Percentiles rank a stretch among this genome's conserved stretches.
These are phyloP conservation scores for Panicum virgatum DNA, from an alignment of 202 grass and related monocot genomes.

Conservation along the genomic window DNA sequence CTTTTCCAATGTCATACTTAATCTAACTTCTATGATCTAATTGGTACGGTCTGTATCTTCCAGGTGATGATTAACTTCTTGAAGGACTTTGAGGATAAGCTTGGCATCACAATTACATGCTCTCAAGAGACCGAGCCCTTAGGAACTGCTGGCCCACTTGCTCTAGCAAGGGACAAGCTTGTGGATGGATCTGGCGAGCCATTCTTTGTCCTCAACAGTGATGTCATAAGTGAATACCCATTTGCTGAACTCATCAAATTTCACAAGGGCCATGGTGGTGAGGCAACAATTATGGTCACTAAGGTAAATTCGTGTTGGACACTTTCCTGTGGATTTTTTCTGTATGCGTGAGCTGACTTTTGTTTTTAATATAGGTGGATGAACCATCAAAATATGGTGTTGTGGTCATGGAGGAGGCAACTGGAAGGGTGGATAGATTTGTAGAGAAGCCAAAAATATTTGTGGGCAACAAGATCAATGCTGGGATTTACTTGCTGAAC, in stretches of 20 bases:
- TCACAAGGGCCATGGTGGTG: constrained; percentile 60
- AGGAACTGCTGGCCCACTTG: constrained; percentile 77
- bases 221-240: constrained; percentile 82
- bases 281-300: constrained; percentile 86
- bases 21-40: constrained; percentile 13
- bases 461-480: constrained; percentile 85
- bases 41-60: constrained; percentile 14
- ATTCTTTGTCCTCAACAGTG: constrained; percentile 83
- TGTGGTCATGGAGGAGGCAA: constrained; percentile 68
- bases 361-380: constrained; percentile 55
- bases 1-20: background rate
- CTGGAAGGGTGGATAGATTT: constrained; percentile 68
- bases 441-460: constrained; percentile 82
- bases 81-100: constrained; percentile 83
- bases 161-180: constrained; percentile 82
- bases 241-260: constrained; percentile 72
- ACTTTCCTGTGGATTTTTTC: constrained; percentile 8
- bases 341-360: background rate
- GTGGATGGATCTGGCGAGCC: constrained; percentile 67
- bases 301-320: constrained; percentile 54
- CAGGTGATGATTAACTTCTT: constrained; percentile 82
- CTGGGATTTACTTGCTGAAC: constrained; percentile 81
- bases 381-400: constrained; percentile 87
- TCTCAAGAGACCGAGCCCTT: constrained; percentile 78
- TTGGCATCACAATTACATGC: constrained; percentile 80